A percentile compares a stretch with the other conserved stretches of the same genome.
phyloP scores from a whole-genome alignment of 176 grass and related monocot species.

The Areca catechu region DNA sequence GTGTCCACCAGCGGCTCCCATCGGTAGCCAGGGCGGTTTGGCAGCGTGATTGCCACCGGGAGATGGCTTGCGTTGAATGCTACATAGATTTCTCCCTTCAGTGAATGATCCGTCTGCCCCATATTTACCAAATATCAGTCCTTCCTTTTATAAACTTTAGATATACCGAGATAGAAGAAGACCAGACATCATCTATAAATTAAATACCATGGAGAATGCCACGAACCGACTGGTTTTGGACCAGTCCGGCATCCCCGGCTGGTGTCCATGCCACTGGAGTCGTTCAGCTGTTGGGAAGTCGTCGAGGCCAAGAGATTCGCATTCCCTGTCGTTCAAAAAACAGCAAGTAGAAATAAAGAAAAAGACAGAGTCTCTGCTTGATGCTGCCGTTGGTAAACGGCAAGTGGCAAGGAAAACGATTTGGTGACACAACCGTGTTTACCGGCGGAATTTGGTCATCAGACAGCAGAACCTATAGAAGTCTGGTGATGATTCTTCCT shows the following conservation, averaged over 20 bases:
- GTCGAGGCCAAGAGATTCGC: constrained; percentile 58
- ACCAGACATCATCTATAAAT: too few relatives aligned
- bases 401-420: too few relatives aligned
- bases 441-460: constrained; percentile 74
- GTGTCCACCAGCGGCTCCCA: constrained; percentile 89
- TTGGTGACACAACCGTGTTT: background rate
- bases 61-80: constrained; percentile 86
- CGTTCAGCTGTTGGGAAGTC: constrained; percentile 58
- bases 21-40: constrained; percentile 38
- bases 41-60: constrained; percentile 36
- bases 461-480: constrained; percentile 57
- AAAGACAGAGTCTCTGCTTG: constrained; percentile 10
- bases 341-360: too few relatives aligned
- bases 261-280: constrained; percentile 81
- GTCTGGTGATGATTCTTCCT: constrained; percentile 51
- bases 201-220: constrained; percentile 67
- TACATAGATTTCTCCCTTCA: constrained; percentile 68
- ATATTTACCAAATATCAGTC: background rate
- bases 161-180: too few relatives aligned
- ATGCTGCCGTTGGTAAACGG: background rate
- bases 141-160: background rate
- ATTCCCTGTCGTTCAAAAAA: constrained; percentile 38
- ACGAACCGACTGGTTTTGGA: constrained; percentile 71
- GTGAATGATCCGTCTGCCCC: constrained; percentile 49
- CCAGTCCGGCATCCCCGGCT: constrained; percentile 59